Base-by-base conservation (phyloP, 2,329 filamentous ascomycete species). In the Macrophomina phaseolina region DNA sequence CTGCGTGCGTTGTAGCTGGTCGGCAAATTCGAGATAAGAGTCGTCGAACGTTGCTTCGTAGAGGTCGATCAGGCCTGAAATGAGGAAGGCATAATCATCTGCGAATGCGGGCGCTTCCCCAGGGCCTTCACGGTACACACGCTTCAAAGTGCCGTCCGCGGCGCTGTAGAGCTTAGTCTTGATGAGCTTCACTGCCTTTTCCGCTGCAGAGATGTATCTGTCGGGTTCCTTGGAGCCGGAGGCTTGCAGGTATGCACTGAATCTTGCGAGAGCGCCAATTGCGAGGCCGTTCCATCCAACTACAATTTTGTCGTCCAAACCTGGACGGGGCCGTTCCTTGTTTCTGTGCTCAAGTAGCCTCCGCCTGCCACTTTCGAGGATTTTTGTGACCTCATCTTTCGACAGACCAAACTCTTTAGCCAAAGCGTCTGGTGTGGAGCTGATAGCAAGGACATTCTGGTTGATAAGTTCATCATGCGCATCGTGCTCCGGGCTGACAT, bases 401-500 rank as follows among this genome's bases (percentile, higher is more conserved):
- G 89, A 85, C 14, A 94, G 83, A 1, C 88, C 89, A 72, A 97
- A 91, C 71, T 95, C 90, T 66, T 87, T 87, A 14, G 90, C 90
- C 7, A 99, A 83, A 55, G 90, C 87, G 23, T 85, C 83, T 0
- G 89, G 84, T 0, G 89, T 91, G 68, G 86, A 88, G 42, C 86
- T 86, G 32, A 97, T 85, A 45, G 89, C 88, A 1, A 97, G 80
- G 5, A 97, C 93, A 74, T 98, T 99, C 76, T 97, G 93, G 73
- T 94, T 93, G 74, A 97, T 90, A 68, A 98, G 94, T 74, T 98
- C 94, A 75, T 98, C 94, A 73, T 97, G 91, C 0, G 92, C 90
- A 74, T 99, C 95, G 71, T 94, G 89, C 65, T 90, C 87, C 3
- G 90, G 88, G 40, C 89, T 87, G 1, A 99, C 90, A 73, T 99